These are phyloP conservation scores for Goniomonas avonlea DNA, from an alignment of 78 protist genomes.

Conservation along the genomic window DNA sequence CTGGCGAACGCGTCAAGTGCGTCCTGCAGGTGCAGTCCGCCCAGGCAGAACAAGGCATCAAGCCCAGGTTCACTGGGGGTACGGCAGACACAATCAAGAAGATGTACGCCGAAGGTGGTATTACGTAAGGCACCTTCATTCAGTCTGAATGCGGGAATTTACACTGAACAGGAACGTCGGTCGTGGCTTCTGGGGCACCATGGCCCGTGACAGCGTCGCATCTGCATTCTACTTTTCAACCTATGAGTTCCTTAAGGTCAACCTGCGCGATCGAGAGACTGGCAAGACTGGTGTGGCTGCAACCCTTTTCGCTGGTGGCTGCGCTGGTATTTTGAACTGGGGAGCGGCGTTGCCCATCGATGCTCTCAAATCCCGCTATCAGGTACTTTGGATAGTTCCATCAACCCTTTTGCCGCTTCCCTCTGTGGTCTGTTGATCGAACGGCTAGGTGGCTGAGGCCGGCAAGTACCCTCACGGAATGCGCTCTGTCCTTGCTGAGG, in stretches of 20 bases:
- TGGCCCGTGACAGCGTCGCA: constrained; percentile 1
- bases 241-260: constrained; percentile 52
- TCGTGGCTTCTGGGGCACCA: too few relatives aligned
- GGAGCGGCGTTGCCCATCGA: constrained; percentile 35
- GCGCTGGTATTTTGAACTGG: constrained; percentile 59
- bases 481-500: not conserved
- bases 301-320: not conserved
- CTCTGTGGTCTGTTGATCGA: not conserved
- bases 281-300: not conserved
- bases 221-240: constrained; percentile 44
- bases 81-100: constrained; percentile 32
- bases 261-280: not conserved
- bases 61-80: constrained; percentile 30
- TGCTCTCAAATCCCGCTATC: constrained; percentile 33
- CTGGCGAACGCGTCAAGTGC: constrained; percentile 63
- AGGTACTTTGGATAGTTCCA: not conserved
- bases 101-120: constrained; percentile 25
- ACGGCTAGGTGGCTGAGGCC: not conserved
- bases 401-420: not conserved
- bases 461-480: not conserved
- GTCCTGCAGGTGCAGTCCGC: constrained; percentile 37
- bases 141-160: not conserved
- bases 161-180: too few relatives aligned
- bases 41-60: not conserved
- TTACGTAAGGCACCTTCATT: too few relatives aligned